Evolutionary conservation across 1,284 basidiomycete genomes (phyloP).

Genomic region (Trichosporon asahii): DNA sequence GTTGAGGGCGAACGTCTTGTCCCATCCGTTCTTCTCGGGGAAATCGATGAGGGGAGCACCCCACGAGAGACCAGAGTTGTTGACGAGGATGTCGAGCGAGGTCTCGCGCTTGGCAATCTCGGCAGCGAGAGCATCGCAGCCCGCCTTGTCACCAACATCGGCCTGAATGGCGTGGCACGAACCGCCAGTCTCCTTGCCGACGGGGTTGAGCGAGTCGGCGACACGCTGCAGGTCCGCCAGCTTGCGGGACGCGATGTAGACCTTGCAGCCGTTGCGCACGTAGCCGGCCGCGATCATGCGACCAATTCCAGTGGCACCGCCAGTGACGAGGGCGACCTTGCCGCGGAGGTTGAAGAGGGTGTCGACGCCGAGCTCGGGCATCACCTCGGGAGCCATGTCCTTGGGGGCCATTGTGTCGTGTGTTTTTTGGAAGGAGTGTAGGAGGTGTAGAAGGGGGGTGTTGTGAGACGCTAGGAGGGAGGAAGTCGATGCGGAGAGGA

Average conservation of each 20-base stretch:
- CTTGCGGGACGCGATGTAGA: slow-evolving; percentile 35
- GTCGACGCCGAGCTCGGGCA: slow-evolving; percentile 25
- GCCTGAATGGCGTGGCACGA: slow-evolving; percentile 28
- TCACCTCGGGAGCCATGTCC: slow-evolving; percentile 27
- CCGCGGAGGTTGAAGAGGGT: slow-evolving; percentile 25
- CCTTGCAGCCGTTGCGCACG: slow-evolving; percentile 33
- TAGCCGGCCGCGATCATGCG: slow-evolving; percentile 34
- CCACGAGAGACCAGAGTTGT: slow-evolving; percentile 39
- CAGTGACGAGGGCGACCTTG: slow-evolving; percentile 29
- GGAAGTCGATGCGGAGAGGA: neutral
- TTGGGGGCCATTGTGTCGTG: slow-evolving; percentile 16
- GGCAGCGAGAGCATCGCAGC: slow-evolving; percentile 22
- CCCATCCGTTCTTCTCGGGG: slow-evolving; percentile 26
- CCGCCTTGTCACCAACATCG: slow-evolving; percentile 32
- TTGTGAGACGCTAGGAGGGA: neutral
- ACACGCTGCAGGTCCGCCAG: slow-evolving; percentile 25
- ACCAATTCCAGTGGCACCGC: slow-evolving; percentile 24
- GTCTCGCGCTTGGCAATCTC: slow-evolving; percentile 23
- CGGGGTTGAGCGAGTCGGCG: slow-evolving; percentile 17
- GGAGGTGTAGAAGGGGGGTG: neutral
- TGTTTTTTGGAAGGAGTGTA: neutral
- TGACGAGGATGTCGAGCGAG: slow-evolving; percentile 45
- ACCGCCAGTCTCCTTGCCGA: slow-evolving; percentile 22
- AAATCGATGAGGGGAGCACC: slow-evolving; percentile 26
- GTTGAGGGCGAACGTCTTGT: slow-evolving; percentile 28